Evolutionary conservation across 2,329 filamentous ascomycete species (phyloP).

Genomic region (Pseudocercospora musae): DNA sequence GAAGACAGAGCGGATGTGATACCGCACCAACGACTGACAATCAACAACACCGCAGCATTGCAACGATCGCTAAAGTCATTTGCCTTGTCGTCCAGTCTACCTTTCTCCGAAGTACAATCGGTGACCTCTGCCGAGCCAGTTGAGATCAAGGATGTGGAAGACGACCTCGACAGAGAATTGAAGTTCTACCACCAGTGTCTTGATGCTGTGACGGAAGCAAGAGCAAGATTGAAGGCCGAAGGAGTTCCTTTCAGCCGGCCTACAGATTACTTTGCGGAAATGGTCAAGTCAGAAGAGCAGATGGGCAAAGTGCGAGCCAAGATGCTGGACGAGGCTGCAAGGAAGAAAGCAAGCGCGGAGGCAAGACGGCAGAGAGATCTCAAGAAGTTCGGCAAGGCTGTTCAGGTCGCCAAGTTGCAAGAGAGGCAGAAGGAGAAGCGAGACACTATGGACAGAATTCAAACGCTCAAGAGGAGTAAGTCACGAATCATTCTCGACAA

Average conservation of each 20-base stretch:
- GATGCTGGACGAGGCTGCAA: conserved; percentile 84
- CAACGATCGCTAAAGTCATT: conserved; percentile 76
- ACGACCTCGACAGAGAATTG: conserved; percentile 88
- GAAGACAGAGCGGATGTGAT: conserved; percentile 83
- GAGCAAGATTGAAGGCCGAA: conserved; percentile 73
- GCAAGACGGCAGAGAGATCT: conserved; percentile 88
- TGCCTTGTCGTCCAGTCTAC: conserved; percentile 63
- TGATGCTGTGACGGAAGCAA: conserved; percentile 70
- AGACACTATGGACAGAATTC: conserved; percentile 93
- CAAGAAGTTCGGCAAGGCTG: conserved; percentile 99
- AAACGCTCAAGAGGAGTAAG: conserved; percentile 90
- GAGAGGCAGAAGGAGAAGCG: conserved; percentile 90
- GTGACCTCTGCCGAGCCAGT: conserved; percentile 67
- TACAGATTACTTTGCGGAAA: conserved; percentile 96
- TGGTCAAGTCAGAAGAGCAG: conserved; percentile 97
- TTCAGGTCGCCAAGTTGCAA: conserved; percentile 92
- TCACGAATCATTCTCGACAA: conserved; percentile 27
- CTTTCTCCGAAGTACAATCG: conserved; percentile 81
- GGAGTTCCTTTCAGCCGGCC: conserved; percentile 83
- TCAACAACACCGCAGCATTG: conserved; percentile 93
- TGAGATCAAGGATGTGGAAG: conserved; percentile 76
- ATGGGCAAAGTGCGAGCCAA: conserved; percentile 97
- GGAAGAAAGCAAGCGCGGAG: conserved; percentile 88
- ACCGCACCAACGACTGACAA: conserved; percentile 87
- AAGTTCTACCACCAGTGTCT: conserved; percentile 90